Percentiles rank a stretch among this genome's conserved stretches.
Conservation (phyloP, 2,329 filamentous ascomycete genomes). For the Leptographium radiaticola region DNA sequence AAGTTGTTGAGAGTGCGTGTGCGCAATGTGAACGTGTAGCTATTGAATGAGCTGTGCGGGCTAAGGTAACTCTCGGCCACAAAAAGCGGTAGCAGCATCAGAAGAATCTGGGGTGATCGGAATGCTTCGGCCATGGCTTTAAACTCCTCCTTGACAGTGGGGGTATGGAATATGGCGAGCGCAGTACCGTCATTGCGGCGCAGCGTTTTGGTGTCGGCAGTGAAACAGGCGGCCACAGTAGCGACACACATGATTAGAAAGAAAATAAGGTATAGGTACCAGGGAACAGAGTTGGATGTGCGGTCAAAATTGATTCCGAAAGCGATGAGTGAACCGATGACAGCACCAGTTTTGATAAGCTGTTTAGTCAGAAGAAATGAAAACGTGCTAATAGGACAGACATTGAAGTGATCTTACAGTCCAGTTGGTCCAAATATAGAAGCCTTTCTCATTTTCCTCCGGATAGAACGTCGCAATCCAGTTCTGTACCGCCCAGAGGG, state of each 20-base stretch:
- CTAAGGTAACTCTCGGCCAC: neutral
- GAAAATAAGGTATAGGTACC: slow-evolving; percentile 2
- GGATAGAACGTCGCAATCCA: slow-evolving; percentile 1
- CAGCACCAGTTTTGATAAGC: slow-evolving; percentile 1
- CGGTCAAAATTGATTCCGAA: neutral
- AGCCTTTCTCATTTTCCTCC: neutral
- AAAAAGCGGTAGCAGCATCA: slow-evolving; percentile 1
- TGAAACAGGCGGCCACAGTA: neutral
- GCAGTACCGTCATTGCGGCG: slow-evolving; percentile 1
- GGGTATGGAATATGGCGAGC: neutral
- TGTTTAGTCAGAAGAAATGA: neutral
- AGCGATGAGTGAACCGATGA: neutral
- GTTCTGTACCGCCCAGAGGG: slow-evolving; percentile 1
- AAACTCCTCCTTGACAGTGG: neutral
- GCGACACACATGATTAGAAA: slow-evolving; percentile 1
- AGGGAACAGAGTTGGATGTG: neutral
- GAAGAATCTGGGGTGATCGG: neutral
- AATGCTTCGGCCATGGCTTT: neutral
- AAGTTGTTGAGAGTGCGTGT: slow-evolving; percentile 3
- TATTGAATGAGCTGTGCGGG: neutral
- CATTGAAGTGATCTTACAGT: neutral
- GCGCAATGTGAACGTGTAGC: slow-evolving; percentile 1
- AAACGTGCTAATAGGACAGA: neutral
- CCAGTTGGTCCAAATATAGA: slow-evolving; percentile 1
- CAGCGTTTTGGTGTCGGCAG: neutral